phyloP scores from a whole-genome alignment of 495 filamentous ascomycete genomes.

The Tuber calosporum region DNA sequence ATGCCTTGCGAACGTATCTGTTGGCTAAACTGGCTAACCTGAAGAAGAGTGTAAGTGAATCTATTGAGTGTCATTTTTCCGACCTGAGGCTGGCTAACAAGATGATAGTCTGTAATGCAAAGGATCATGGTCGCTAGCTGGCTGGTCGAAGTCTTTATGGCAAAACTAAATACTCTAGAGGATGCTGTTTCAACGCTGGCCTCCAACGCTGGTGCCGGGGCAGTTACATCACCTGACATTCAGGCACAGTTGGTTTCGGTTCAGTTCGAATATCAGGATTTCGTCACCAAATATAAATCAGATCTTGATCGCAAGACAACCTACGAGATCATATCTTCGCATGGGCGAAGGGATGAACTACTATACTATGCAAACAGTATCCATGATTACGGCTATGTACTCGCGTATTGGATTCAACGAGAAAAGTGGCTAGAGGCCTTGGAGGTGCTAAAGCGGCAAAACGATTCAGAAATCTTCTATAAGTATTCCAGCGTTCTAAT shows the following conservation, averaged over 20 bases:
- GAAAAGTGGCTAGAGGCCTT: slow-evolving; percentile 90
- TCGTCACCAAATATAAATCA: slow-evolving; percentile 70
- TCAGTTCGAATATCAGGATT: slow-evolving; percentile 75
- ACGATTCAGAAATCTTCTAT: slow-evolving; percentile 86
- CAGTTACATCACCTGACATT: slow-evolving; percentile 49
- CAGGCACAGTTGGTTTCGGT: slow-evolving; percentile 66
- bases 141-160: slow-evolving; percentile 95
- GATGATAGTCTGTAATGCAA: slow-evolving; percentile 66
- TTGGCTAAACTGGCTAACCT: slow-evolving; percentile 71
- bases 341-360: slow-evolving; percentile 86
- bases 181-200: slow-evolving; percentile 88
- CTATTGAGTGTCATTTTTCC: not conserved
- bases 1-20: slow-evolving; percentile 86
- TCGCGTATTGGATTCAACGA: slow-evolving; percentile 94
- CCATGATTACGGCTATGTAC: slow-evolving; percentile 87
- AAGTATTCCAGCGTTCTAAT: slow-evolving; percentile 93
- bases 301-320: slow-evolving; percentile 86
- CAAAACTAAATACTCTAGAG: slow-evolving; percentile 87
- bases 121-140: slow-evolving; percentile 89
- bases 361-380: slow-evolving; percentile 80
- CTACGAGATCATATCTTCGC: slow-evolving; percentile 92
- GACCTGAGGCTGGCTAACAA: slow-evolving; percentile 15
- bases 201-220: slow-evolving; percentile 22
- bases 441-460: slow-evolving; percentile 82
- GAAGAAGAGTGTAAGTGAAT: slow-evolving; percentile 57